A percentile compares a stretch with the other conserved stretches of the same genome.
These are phyloP conservation scores for Mucor sp. DNA, from an alignment of 371 early-diverging fungal species.

Conservation along the genomic window DNA sequence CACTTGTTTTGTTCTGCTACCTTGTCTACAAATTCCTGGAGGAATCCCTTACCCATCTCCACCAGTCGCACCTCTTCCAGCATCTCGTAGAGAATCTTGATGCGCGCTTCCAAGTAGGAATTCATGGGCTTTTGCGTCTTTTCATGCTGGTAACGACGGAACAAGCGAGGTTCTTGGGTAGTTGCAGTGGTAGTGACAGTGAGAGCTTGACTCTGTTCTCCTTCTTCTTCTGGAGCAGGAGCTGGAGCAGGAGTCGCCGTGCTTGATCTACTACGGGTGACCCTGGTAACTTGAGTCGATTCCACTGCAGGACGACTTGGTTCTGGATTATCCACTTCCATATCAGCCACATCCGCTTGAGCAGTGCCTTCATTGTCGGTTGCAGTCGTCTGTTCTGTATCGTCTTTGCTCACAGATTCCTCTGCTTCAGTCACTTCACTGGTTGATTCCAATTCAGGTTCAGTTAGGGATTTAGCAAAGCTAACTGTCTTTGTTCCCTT, in stretches of 20 bases:
- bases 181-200: background rate
- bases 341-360: background rate
- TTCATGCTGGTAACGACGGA: background rate
- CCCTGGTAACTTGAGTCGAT: background rate
- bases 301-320: background rate
- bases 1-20: background rate
- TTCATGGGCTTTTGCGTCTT: background rate
- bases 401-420: too few species aligned
- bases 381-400: background rate
- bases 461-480: background rate
- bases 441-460: background rate
- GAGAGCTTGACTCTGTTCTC: background rate
- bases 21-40: background rate
- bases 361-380: background rate
- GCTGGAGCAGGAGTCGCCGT: background rate
- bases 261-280: background rate
- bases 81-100: constrained; percentile 14
- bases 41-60: constrained; percentile 15
- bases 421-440: background rate
- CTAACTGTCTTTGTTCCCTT: background rate
- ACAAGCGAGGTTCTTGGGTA: background rate
- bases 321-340: background rate
- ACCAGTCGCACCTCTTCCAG: constrained; percentile 21
- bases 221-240: too few species aligned
- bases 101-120: constrained; percentile 26